These are phyloP conservation scores for Diatrype stigma DNA, from an alignment of 2,329 filamentous ascomycete genomes.

Conservation along the genomic window DNA sequence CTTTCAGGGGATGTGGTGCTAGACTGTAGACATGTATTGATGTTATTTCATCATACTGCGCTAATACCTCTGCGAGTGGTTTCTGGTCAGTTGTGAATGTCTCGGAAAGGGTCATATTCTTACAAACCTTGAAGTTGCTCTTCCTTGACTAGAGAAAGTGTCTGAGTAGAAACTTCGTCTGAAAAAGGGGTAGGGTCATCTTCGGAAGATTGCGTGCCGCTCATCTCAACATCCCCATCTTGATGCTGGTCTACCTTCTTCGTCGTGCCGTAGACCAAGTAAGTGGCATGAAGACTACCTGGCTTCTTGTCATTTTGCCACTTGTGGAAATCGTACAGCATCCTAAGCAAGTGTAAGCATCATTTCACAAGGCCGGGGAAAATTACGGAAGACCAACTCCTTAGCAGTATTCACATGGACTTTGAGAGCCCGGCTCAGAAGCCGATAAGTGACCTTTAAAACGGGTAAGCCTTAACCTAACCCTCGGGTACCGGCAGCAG, in stretches of 20 bases:
- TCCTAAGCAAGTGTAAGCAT: conserved; percentile 46
- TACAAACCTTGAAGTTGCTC: conserved; percentile 63
- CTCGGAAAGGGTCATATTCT: neutral
- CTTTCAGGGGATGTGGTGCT: conserved; percentile 63
- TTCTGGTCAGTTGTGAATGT: conserved; percentile 10
- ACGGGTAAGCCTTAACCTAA: conserved; percentile 7
- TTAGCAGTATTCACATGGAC: conserved; percentile 86
- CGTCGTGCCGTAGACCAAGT: conserved; percentile 73
- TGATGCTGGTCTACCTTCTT: conserved; percentile 36
- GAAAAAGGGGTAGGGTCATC: conserved; percentile 30
- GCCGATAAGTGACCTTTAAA: conserved; percentile 76
- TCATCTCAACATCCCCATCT: conserved; percentile 66
- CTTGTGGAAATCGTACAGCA: conserved; percentile 81
- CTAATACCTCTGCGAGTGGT: conserved; percentile 52
- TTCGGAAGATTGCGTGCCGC: conserved; percentile 57
- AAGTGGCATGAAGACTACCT: conserved; percentile 83
- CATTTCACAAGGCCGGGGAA: neutral
- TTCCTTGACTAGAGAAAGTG: conserved; percentile 66
- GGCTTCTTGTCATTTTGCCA: conserved; percentile 72
- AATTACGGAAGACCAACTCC: conserved; percentile 53
- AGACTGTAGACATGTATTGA: conserved; percentile 88
- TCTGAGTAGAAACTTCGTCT: conserved; percentile 50
- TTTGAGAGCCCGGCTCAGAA: conserved; percentile 76
- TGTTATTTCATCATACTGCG: conserved; percentile 65
- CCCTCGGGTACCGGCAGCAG: neutral